Percentiles rank a stretch among this genome's conserved stretches.
Conservation (phyloP, 2,329 filamentous ascomycete genomes). For the Colletotrichum cereale region DNA sequence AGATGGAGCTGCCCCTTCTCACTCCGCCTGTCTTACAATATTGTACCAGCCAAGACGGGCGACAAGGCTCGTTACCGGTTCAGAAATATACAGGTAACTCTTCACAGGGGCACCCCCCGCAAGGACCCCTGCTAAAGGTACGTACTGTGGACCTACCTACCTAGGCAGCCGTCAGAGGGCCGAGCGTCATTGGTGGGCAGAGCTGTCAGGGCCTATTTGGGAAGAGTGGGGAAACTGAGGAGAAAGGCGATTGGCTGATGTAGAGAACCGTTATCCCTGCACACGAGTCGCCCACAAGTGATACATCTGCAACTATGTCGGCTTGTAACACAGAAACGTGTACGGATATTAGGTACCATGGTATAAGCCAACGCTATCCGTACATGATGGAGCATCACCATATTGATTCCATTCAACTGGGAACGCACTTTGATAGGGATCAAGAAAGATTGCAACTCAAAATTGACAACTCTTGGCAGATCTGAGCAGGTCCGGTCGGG, state of each 20-base stretch:
- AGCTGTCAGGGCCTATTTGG: conserved; percentile 13
- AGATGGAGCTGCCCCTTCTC: background rate
- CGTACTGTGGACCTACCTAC: background rate
- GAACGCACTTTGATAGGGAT: background rate
- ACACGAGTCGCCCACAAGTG: background rate
- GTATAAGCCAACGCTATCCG: background rate
- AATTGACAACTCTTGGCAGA: background rate
- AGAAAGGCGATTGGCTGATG: conserved; percentile 8
- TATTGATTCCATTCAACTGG: background rate
- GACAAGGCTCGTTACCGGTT: background rate
- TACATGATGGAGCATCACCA: no score
- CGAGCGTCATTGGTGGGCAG: conserved; percentile 25
- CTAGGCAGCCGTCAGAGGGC: background rate
- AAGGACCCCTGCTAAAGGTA: background rate
- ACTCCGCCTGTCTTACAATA: background rate
- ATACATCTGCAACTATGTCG: background rate
- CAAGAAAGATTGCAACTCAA: background rate
- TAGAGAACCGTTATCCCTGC: conserved; percentile 4
- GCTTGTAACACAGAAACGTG: background rate
- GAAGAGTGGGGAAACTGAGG: conserved; percentile 21
- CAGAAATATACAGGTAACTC: conserved; percentile 2
- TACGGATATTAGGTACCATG: background rate
- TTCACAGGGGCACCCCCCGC: conserved; percentile 6
- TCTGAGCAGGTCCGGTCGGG: background rate
- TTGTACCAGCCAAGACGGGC: conserved; percentile 14